These are phyloP conservation scores for Skeletonema costatum DNA, from an alignment of 108 stramenopile species.

Conservation along the genomic window DNA sequence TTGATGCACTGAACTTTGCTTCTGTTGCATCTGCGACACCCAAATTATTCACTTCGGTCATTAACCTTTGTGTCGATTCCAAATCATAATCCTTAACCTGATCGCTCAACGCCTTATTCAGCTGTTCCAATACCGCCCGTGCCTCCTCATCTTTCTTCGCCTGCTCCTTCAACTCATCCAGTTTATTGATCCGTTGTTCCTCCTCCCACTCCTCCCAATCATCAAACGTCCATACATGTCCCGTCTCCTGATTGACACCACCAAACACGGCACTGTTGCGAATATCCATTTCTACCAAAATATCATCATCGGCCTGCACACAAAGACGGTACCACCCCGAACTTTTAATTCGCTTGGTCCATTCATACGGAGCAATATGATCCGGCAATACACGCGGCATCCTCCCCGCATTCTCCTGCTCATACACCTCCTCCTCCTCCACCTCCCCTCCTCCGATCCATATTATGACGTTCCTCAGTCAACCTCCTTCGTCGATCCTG, in stretches of 20 bases:
- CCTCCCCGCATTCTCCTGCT: neutral
- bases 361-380: conserved; percentile 17
- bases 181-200: conserved; percentile 41
- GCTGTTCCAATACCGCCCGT: conserved; percentile 13
- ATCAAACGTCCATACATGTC: conserved; percentile 68
- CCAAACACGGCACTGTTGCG: conserved; percentile 64
- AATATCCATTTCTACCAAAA: conserved; percentile 72
- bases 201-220: conserved; percentile 53
- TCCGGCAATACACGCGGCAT: conserved; percentile 3
- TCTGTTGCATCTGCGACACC: conserved; percentile 20
- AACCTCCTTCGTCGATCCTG: neutral
- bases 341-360: conserved; percentile 25
- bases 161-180: conserved; percentile 58
- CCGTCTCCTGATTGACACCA: conserved; percentile 54
- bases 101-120: conserved; percentile 17
- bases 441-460: neutral
- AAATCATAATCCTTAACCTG: conserved; percentile 62
- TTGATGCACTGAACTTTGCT: conserved; percentile 38
- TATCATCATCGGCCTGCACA: conserved; percentile 45
- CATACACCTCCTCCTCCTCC: conserved; percentile 14
- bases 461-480: neutral
- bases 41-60: conserved; percentile 23
- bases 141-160: conserved; percentile 12
- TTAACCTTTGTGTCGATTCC: conserved; percentile 12
- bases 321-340: conserved; percentile 82